Evolutionary conservation across 495 filamentous ascomycete genomes (phyloP).

Genomic region (Annulohypoxylon maeteangense): DNA sequence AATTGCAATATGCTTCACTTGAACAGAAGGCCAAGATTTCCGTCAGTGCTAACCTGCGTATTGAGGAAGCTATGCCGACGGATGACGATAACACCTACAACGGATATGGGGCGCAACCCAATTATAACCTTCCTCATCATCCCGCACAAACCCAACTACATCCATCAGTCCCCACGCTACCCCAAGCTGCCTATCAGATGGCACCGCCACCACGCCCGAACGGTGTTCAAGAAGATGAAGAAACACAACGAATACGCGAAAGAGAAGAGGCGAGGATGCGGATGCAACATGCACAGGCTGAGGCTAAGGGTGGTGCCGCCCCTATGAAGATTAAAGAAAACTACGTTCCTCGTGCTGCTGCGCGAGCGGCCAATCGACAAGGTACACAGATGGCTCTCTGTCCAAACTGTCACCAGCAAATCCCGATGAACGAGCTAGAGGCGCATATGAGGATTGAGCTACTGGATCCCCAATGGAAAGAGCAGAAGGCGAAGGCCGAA

Average conservation of each 20-base stretch:
- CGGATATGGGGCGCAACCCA: conserved; percentile 62
- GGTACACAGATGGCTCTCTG: conserved; percentile 78
- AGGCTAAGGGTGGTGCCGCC: conserved; percentile 73
- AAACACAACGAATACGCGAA: conserved; percentile 73
- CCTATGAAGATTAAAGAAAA: conserved; percentile 94
- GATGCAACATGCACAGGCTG: conserved; percentile 80
- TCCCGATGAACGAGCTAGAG: conserved; percentile 86
- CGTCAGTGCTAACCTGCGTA: conserved; percentile 79
- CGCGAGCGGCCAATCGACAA: conserved; percentile 70
- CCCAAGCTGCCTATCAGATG: conserved; percentile 51
- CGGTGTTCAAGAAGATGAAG: conserved; percentile 68
- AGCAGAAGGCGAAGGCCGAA: conserved; percentile 89
- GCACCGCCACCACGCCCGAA: conserved; percentile 43
- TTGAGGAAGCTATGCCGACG: conserved; percentile 94
- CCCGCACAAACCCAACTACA: conserved; percentile 42
- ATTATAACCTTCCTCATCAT: conserved; percentile 47
- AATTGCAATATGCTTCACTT: conserved; percentile 91
- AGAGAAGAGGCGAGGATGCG: conserved; percentile 73
- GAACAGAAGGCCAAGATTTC: conserved; percentile 94
- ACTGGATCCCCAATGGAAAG: conserved; percentile 94
- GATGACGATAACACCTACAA: conserved; percentile 71
- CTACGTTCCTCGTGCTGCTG: conserved; percentile 86
- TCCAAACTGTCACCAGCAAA: conserved; percentile 92
- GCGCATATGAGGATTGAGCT: conserved; percentile 97
- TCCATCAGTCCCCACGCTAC: conserved; percentile 51